Evolutionary conservation across 2,329 filamentous ascomycete species (phyloP).

Genomic region (Cladosporium colombiae): DNA sequence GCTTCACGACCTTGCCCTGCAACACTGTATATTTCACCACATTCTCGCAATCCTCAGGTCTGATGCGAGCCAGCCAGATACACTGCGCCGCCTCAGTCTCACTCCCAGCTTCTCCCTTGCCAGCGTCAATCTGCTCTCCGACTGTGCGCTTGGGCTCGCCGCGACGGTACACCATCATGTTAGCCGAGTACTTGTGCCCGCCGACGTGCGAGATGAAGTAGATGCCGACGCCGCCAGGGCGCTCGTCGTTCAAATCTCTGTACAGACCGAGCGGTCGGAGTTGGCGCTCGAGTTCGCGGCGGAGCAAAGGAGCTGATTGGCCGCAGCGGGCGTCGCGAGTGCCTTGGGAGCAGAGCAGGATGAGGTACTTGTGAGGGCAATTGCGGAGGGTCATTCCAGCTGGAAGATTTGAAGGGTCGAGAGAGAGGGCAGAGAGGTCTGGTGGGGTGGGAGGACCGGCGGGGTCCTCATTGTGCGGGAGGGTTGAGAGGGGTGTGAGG

Average conservation of each 20-base stretch:
- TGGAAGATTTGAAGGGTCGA: conserved; percentile 30
- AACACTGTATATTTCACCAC: conserved; percentile 85
- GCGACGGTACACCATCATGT: conserved; percentile 85
- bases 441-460: conserved; percentile 22
- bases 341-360: conserved; percentile 90
- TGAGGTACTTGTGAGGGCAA: conserved; percentile 80
- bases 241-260: conserved; percentile 82
- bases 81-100: conserved; percentile 70
- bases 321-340: conserved; percentile 95
- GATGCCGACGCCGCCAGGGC: conserved; percentile 88
- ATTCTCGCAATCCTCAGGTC: conserved; percentile 89
- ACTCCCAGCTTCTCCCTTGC: conserved; percentile 41
- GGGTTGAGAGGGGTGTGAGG: conserved; percentile 57
- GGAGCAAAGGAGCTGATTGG: conserved; percentile 86
- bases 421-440: conserved; percentile 18
- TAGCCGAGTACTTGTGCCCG: conserved; percentile 94
- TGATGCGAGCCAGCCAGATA: conserved; percentile 85
- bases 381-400: conserved; percentile 57
- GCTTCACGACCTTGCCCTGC: conserved; percentile 92
- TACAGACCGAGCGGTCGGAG: conserved; percentile 80
- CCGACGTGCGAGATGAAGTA: conserved; percentile 97
- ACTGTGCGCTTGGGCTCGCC: conserved; percentile 36
- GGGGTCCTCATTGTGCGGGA: conserved; percentile 25
- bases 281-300: conserved; percentile 85
- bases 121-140: conserved; percentile 35